Conservation (phyloP, 306 rosid species). For the Pyrus bretschneideri region DNA sequence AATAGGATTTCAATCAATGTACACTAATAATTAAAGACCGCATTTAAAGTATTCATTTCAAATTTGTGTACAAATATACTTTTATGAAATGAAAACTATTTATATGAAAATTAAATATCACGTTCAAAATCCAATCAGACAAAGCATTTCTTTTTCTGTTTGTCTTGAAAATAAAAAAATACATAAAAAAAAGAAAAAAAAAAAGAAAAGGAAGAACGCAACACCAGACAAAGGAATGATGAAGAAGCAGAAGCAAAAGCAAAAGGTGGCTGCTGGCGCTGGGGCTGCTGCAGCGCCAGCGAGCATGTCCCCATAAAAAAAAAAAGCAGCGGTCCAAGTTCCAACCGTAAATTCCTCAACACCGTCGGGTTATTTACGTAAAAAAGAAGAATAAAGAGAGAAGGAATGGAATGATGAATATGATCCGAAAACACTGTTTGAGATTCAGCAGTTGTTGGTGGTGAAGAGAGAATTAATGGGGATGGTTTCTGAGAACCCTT, state of each 20-base stretch:
- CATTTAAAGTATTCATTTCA: not conserved
- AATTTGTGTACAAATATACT: not conserved
- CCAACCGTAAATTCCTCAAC: slow-evolving; percentile 1
- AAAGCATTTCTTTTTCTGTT: slow-evolving; percentile 1
- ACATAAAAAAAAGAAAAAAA: not conserved
- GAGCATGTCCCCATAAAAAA: not conserved
- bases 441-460: slow-evolving; percentile 8
- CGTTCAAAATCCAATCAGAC: not conserved
- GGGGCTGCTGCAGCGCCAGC: not conserved
- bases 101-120: not conserved
- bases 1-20: too few species aligned
- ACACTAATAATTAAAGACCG: fast-evolving
- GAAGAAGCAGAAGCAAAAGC: not conserved
- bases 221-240: slow-evolving; percentile 12
- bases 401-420: not conserved
- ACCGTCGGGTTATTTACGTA: slow-evolving; percentile 8
- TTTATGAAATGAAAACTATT: not conserved
- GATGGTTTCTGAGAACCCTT: slow-evolving; percentile 59
- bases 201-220: not conserved
- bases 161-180: not conserved
- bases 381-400: not conserved
- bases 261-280: not conserved
- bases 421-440: not conserved
- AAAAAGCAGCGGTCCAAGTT: not conserved
- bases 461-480: not conserved